phyloP scores from a whole-genome alignment of 257 asterid genomes.

The Fraxinus quadrangulata region DNA sequence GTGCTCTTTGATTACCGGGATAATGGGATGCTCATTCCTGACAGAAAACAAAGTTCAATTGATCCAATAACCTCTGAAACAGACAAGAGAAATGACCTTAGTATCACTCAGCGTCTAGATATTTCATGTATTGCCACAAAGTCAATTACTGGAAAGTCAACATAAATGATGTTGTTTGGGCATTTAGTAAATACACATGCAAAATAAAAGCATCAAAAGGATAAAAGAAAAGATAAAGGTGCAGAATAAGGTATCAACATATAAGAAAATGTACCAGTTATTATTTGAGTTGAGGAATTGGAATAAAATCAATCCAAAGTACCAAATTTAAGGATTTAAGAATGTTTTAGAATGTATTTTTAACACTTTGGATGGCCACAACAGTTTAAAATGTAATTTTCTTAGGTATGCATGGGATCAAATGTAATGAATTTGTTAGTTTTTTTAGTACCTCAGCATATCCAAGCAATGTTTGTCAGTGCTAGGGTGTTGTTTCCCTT shows the following conservation, averaged over 20 bases:
- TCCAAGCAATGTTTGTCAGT: slow-evolving; percentile 92
- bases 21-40: slow-evolving; percentile 91
- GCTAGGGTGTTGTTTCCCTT: slow-evolving; percentile 89
- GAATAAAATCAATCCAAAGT: neutral
- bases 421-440: neutral
- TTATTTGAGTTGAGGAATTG: neutral
- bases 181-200: neutral
- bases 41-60: slow-evolving; percentile 27
- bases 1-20: slow-evolving; percentile 88
- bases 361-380: neutral
- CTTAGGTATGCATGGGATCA: slow-evolving; percentile 7
- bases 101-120: neutral
- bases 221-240: neutral
- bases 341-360: slow-evolving; percentile 5
- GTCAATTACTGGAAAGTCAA: neutral
- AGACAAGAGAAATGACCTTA: slow-evolving; percentile 24
- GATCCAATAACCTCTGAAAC: slow-evolving; percentile 28
- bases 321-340: neutral
- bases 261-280: neutral
- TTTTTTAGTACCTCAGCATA: slow-evolving; percentile 66
- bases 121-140: neutral
- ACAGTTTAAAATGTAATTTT: slow-evolving; percentile 17
- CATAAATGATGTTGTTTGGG: neutral
- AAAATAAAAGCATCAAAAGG: neutral
- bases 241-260: neutral